Base-by-base conservation (phyloP, 2,329 filamentous ascomycete species). In the Ciborinia camelliae region DNA sequence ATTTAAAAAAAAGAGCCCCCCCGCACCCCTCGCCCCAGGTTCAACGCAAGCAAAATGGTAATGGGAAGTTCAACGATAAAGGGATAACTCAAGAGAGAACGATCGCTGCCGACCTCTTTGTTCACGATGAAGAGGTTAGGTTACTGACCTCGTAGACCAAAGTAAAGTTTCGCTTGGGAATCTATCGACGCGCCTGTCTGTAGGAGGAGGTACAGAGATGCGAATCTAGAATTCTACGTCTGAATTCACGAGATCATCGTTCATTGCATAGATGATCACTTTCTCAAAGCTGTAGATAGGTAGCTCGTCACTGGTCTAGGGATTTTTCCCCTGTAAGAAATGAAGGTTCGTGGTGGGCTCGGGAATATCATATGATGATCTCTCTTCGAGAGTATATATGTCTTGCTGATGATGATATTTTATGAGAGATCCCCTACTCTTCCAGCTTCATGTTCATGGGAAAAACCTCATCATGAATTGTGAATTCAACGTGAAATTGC, bases 141-240 rank as follows among this genome's bases (percentile, higher is more conserved):
- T n/a, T n/a, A n/a, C n/a, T n/a, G n/a, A n/a, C n/a, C n/a, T n/a
- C 23, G 23, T 15, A 26, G 4, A 48, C 2, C n/a, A 48, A 14
- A 48, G 8, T 23, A 54, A n/a, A n/a, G n/a, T n/a, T n/a, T 26
- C 14, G 3, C 35, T 4, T 26, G 32, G 14, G 7, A 15, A 53
- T 37, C 30, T 12, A 53, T 37, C 30, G 10, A 35, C 30, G 51
- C 51, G 12, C 9, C 51, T 76, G 76, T 70, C 73, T n/a, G n/a
- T n/a, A n/a, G n/a, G n/a, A n/a, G n/a, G n/a, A n/a, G 72, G 12
- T 26, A 48, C 47, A 28, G 18, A 52, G 50, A 35, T 30, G 50
- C 50, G 50, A 52, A 26, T n/a, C 12, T 23, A 7, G 51, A 53
- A 23, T 53, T 53, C 51, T 30, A 53, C 35, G 51, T 53, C 35